Conservation (phyloP, 495 filamentous ascomycete genomes). For the Xylaria curta region DNA sequence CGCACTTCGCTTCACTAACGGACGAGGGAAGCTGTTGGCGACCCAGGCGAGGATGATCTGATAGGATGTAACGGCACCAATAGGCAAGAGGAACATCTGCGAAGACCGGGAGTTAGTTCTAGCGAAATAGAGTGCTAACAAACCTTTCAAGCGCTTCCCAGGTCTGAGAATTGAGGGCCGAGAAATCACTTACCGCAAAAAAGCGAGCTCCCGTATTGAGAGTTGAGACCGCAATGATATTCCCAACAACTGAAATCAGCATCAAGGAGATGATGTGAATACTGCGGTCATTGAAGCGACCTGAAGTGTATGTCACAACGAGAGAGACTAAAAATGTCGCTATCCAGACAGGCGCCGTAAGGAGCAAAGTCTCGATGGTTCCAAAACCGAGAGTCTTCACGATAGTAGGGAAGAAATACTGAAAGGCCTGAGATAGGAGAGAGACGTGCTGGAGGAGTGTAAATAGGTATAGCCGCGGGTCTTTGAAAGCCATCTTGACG, state of each 20-base stretch:
- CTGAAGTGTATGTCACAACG: conserved; percentile 46
- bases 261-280: conserved; percentile 52
- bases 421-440: conserved; percentile 50
- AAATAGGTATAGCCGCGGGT: conserved; percentile 53
- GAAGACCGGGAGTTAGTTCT: not conserved
- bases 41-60: conserved; percentile 61
- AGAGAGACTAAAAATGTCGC: conserved; percentile 44
- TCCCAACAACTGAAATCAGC: conserved; percentile 56
- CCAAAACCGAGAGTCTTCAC: conserved; percentile 59
- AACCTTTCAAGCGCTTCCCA: not conserved
- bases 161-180: not conserved
- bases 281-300: conserved; percentile 49
- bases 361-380: conserved; percentile 56
- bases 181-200: conserved; percentile 42
- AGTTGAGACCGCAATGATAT: conserved; percentile 55
- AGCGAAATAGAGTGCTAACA: not conserved
- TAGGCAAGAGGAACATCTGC: conserved; percentile 55
- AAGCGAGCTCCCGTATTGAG: conserved; percentile 55
- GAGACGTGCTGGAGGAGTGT: conserved; percentile 53
- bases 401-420: conserved; percentile 63
- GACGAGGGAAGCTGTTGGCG: conserved; percentile 59
- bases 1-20: conserved; percentile 59
- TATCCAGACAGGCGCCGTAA: conserved; percentile 59
- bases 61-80: conserved; percentile 55
- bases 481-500: conserved; percentile 46